These are phyloP conservation scores for Actinomortierella ambigua DNA, from an alignment of 371 early-diverging fungal genomes.

Conservation along the genomic window DNA sequence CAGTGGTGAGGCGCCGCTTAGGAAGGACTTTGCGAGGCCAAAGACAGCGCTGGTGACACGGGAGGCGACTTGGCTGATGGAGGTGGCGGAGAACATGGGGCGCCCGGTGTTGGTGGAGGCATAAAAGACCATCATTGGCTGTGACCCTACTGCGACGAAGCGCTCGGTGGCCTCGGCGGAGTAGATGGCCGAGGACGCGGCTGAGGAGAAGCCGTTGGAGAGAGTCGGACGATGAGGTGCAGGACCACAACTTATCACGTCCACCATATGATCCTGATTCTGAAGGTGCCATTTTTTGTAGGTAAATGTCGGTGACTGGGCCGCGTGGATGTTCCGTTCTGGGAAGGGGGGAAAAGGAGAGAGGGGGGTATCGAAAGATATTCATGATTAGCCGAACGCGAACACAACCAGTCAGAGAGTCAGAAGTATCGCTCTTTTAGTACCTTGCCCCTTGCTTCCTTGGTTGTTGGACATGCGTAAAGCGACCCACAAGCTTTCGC, in stretches of 20 bases:
- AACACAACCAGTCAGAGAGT: too few species aligned
- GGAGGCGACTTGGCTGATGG: conserved; percentile 61
- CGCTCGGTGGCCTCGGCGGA: conserved; percentile 57
- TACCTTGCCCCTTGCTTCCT: conserved; percentile 12
- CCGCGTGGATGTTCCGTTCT: conserved; percentile 49
- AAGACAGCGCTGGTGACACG: conserved; percentile 63
- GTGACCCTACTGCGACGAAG: conserved; percentile 61
- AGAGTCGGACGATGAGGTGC: conserved; percentile 37
- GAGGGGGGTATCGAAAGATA: background rate
- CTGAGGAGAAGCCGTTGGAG: conserved; percentile 31
- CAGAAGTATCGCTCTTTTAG: conserved; percentile 47
- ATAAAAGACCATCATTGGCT: conserved; percentile 65
- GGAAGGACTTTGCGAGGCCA: conserved; percentile 68
- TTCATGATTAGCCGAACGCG: too few species aligned
- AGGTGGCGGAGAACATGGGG: conserved; percentile 59
- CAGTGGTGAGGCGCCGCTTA: conserved; percentile 44
- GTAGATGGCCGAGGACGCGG: conserved; percentile 39
- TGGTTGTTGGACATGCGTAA: conserved; percentile 53
- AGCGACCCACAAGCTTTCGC: conserved; percentile 67
- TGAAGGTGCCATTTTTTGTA: conserved; percentile 66
- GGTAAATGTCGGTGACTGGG: conserved; percentile 56
- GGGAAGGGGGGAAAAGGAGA: background rate
- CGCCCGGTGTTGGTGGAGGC: conserved; percentile 58
- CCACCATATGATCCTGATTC: conserved; percentile 55
- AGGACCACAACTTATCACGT: conserved; percentile 56